Conservation (phyloP, 306 rosid genomes). For the Vicia sativa region DNA sequence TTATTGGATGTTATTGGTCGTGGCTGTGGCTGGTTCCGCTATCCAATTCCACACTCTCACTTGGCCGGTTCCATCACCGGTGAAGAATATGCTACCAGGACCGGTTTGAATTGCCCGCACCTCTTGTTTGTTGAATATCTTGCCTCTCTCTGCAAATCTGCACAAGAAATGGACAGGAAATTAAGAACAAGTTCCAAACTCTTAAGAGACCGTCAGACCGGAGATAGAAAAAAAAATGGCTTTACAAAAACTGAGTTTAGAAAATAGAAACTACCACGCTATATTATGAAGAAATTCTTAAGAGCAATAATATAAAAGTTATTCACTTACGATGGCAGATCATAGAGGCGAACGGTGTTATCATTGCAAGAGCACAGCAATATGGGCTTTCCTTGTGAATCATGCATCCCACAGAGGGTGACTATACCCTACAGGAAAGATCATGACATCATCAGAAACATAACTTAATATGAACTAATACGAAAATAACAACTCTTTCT, state of each 20-base stretch:
- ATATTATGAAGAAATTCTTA: no score
- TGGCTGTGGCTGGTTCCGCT: slow-evolving; percentile 47
- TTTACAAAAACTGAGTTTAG: background rate
- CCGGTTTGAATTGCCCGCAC: slow-evolving; percentile 79
- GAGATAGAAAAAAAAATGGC: background rate
- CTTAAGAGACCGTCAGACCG: background rate
- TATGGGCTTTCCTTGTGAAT: slow-evolving; percentile 86
- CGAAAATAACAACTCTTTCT: background rate
- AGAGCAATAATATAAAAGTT: no score
- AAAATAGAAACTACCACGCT: background rate
- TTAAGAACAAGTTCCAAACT: slow-evolving; percentile 29
- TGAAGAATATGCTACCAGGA: slow-evolving; percentile 84
- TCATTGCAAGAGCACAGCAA: slow-evolving; percentile 85
- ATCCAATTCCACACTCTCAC: slow-evolving; percentile 88
- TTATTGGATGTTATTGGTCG: slow-evolving; percentile 40
- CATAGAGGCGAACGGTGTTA: slow-evolving; percentile 82
- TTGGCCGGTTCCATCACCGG: slow-evolving; percentile 92
- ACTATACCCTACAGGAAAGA: slow-evolving; percentile 68
- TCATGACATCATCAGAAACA: slow-evolving; percentile 24
- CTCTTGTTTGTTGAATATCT: slow-evolving; percentile 73
- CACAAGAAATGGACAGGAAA: slow-evolving; percentile 29
- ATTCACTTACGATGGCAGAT: slow-evolving; percentile 89
- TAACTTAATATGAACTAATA: slow-evolving; percentile 15
- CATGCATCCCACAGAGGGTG: slow-evolving; percentile 88
- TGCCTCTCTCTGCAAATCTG: slow-evolving; percentile 94